phyloP scores from a whole-genome alignment of 805 yeast species.

The Suhomyces xylopsoci region DNA sequence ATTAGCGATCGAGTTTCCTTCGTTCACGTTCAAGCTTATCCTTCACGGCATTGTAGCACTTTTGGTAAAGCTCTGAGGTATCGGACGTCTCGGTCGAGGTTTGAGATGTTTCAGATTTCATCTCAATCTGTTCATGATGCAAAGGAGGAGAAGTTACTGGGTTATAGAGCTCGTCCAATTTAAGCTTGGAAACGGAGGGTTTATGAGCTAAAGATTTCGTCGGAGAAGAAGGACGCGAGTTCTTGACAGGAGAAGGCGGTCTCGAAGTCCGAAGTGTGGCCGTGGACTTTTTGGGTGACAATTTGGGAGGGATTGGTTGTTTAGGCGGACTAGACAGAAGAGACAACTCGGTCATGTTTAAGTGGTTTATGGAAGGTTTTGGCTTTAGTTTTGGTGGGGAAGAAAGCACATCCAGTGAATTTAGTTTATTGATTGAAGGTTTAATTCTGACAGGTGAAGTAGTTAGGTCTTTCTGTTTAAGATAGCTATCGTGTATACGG shows the following conservation, averaged over 20 bases:
- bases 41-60: constrained; percentile 26
- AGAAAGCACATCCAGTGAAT: not conserved
- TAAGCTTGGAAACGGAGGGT: constrained; percentile 23
- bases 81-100: constrained; percentile 1
- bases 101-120: constrained; percentile 2
- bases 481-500: constrained; percentile 48
- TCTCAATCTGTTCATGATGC: not conserved
- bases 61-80: constrained; percentile 21
- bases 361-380: not conserved
- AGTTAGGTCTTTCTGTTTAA: constrained; percentile 10
- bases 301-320: constrained; percentile 7
- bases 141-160: constrained; percentile 19
- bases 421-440: constrained; percentile 1
- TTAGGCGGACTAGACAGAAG: constrained; percentile 1
- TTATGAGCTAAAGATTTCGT: constrained; percentile 11
- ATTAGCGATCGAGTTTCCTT: not conserved
- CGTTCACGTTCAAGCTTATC: constrained; percentile 20
- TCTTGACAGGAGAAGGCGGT: constrained; percentile 1
- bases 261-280: not conserved
- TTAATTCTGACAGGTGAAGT: not conserved
- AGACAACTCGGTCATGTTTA: constrained; percentile 1
- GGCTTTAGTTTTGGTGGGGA: not conserved
- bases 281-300: constrained; percentile 12
- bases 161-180: constrained; percentile 22
- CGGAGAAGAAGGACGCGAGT: constrained; percentile 12